Base-by-base conservation (phyloP, 768 basidiomycete species). In the Kwoniella sp. region DNA sequence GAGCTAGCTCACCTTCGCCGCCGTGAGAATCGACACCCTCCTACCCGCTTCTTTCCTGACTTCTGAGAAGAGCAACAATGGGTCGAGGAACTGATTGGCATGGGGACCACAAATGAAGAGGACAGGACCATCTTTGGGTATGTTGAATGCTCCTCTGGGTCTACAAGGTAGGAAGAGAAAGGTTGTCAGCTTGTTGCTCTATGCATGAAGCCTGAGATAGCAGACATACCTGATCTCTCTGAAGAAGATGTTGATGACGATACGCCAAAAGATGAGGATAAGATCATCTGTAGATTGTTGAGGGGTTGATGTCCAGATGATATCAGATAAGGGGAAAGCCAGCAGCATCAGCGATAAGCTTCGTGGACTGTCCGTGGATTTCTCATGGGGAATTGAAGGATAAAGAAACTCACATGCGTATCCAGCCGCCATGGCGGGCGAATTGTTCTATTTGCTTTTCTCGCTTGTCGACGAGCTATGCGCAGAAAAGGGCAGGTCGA, bases 71-170 rank as follows among this genome's bases (percentile, higher is more conserved):
- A 97, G 82, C 57, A 97, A 84, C 55, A 96, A 82, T 7, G 93
- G 92, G 77, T 98, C 95, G 59, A 97, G 86, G 80, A 98, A 96
- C 92, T 97, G 80, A 80, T 96, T 96, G 75, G 88, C 87, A 81
- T 97, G 93, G 47, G 93, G 93, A 11, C 91, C 94, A 48, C 86
- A 92, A 55, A 92, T 92, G 80, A 96, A 93, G 69, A 98, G 91
- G 59, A 95, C 87, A 1, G 95, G 91, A 0, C 93, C 95, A 63
- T 91, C 86, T 63, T 85, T 85, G 26, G 95, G 95, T 65, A 98
- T 91, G 79, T 96, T 91, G 85, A 90, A 97, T 34, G 93, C 90
- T 56, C 95, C 92, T 80, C 95, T 85, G 2, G 93, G 91, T 64
- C 95, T 78, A 66, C 51, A 28, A 29, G 34, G 13, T 26, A 58